These are phyloP conservation scores for Handroanthus guayacan DNA, from an alignment of 257 asterid genomes.

Conservation along the genomic window DNA sequence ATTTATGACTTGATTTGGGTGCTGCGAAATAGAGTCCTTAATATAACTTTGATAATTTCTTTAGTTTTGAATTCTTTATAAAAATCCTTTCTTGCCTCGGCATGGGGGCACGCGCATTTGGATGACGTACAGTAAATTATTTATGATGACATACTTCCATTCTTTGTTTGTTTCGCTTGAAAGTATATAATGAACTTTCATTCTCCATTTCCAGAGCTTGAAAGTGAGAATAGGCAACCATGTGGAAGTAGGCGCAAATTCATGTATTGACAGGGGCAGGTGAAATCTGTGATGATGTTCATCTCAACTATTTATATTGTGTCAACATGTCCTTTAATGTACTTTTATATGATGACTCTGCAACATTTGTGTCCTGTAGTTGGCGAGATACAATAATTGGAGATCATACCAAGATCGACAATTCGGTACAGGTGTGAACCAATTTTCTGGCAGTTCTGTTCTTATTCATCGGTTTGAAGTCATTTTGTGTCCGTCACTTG, in stretches of 20 bases:
- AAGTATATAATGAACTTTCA: constrained; percentile 6
- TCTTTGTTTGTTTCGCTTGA: constrained; percentile 3
- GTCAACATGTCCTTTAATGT: background rate
- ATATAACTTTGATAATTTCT: no score
- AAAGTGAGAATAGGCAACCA: constrained; percentile 75
- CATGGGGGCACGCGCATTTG: background rate
- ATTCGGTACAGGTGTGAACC: constrained; percentile 82
- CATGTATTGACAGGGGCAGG: constrained; percentile 98
- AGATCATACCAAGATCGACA: constrained; percentile 90
- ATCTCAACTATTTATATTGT: constrained; percentile 14
- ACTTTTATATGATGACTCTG: constrained; percentile 19
- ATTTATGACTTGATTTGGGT: background rate
- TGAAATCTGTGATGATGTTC: constrained; percentile 35
- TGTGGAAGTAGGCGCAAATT: constrained; percentile 92
- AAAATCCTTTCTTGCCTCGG: background rate
- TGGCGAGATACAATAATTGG: constrained; percentile 94
- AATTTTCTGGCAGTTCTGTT: constrained; percentile 21
- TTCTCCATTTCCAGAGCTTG: constrained; percentile 52
- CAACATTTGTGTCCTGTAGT: constrained; percentile 50
- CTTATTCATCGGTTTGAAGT: constrained; percentile 24
- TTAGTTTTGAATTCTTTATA: no score
- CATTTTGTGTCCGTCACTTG: constrained; percentile 33
- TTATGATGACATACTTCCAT: background rate
- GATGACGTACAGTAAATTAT: background rate
- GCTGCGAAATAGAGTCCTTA: background rate